Evolutionary conservation across 2,329 filamentous ascomycete species (phyloP).

Genomic region (Fusarium marasasianum): DNA sequence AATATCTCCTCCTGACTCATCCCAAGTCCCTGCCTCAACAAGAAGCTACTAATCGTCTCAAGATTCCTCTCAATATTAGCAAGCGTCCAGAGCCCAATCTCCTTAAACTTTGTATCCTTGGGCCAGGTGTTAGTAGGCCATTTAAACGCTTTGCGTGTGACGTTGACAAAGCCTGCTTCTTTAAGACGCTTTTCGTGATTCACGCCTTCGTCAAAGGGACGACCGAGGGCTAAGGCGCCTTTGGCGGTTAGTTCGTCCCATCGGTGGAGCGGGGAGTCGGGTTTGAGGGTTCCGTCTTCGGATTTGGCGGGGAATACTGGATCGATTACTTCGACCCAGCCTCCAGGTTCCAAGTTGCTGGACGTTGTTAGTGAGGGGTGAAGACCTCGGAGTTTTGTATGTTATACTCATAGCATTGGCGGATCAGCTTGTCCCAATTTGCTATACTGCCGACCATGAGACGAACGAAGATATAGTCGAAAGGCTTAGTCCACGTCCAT

Average conservation of each 20-base stretch:
- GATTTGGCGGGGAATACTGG: conserved; percentile 26
- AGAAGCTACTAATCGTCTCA: conserved; percentile 2
- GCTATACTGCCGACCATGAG: conserved; percentile 30
- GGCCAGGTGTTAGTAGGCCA: conserved; percentile 27
- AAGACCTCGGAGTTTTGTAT: background rate
- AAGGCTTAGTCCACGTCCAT: conserved; percentile 19
- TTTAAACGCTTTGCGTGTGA: background rate
- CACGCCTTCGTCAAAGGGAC: background rate
- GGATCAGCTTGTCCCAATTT: conserved; percentile 15
- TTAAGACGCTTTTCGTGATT: conserved; percentile 19
- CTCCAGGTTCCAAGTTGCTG: conserved; percentile 15
- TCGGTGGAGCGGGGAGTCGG: background rate
- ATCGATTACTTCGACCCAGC: conserved; percentile 33
- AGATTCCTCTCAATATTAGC: conserved; percentile 14
- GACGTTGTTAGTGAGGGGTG: rapidly evolving
- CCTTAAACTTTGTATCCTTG: conserved; percentile 18
- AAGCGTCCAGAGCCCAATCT: conserved; percentile 21
- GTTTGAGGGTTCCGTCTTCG: conserved; percentile 21
- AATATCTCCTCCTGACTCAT: conserved; percentile 21
- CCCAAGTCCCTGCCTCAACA: background rate
- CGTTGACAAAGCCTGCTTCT: conserved; percentile 13
- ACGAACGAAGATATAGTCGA: conserved; percentile 28
- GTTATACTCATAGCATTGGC: conserved; percentile 4
- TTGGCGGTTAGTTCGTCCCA: conserved; percentile 25
- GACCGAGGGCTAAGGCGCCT: conserved; percentile 3